Conservation (phyloP, 2,329 filamentous ascomycete species). For the Colletotrichum aenigma region DNA sequence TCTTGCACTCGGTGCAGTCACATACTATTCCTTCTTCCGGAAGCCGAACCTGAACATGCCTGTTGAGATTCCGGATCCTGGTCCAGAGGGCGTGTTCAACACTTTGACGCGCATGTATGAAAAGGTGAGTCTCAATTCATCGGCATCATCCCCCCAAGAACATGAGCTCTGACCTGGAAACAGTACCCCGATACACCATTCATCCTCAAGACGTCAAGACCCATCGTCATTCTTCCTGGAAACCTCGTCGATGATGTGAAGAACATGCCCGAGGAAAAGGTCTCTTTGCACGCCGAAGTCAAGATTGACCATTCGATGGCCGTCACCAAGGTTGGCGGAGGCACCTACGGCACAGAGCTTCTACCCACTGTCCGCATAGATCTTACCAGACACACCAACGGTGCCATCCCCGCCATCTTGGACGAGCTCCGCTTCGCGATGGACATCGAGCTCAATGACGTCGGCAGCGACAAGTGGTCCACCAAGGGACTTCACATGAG, state of each 20-base stretch:
- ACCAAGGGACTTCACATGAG: conserved; percentile 9
- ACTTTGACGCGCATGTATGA: not conserved
- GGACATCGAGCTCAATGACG: conserved; percentile 6
- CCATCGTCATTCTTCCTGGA: not conserved
- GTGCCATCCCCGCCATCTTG: not conserved
- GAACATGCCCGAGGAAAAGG: conserved; percentile 8
- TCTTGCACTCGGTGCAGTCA: not conserved
- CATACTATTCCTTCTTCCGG: not conserved
- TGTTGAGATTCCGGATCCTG: not conserved
- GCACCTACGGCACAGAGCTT: not conserved
- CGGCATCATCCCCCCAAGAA: not conserved
- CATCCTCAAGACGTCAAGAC: not conserved
- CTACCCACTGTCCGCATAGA: conserved; percentile 3
- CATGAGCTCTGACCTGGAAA: not conserved
- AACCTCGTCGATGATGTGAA: not conserved
- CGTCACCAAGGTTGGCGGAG: conserved; percentile 5
- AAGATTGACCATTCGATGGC: conserved; percentile 7
- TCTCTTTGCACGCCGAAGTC: conserved; percentile 3
- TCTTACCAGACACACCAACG: not conserved
- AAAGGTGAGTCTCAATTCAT: not conserved
- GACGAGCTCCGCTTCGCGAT: conserved; percentile 8
- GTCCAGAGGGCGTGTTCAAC: conserved; percentile 1
- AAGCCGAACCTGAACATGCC: not conserved
- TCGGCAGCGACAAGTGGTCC: not conserved
- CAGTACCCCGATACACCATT: conserved; percentile 3